Conservation (phyloP, 768 basidiomycete genomes). For the Rhodosporidiobolus odoratus region DNA sequence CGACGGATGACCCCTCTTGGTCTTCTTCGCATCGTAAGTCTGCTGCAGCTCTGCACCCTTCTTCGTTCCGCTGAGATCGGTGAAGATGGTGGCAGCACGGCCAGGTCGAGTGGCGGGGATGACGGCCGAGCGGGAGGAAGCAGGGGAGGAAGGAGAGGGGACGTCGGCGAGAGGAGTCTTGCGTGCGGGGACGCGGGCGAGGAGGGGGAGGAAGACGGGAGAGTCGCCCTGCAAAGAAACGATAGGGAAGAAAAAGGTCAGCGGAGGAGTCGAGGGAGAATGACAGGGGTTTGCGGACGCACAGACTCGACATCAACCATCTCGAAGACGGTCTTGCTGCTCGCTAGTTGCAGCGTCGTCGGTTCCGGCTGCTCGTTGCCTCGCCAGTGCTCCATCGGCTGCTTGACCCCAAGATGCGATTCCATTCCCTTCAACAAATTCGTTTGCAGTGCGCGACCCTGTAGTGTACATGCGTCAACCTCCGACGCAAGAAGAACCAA, state of each 20-base stretch:
- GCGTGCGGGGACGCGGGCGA: slow-evolving; percentile 12
- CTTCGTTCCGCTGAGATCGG: slow-evolving; percentile 21
- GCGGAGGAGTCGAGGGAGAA: slow-evolving; percentile 43
- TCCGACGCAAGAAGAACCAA: background rate
- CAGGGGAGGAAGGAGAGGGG: background rate
- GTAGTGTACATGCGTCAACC: background rate
- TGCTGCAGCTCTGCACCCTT: slow-evolving; percentile 5
- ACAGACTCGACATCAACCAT: slow-evolving; percentile 38
- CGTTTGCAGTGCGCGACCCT: slow-evolving; percentile 67
- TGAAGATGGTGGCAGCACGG: slow-evolving; percentile 27
- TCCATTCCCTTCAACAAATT: slow-evolving; percentile 82
- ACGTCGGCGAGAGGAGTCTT: slow-evolving; percentile 36
- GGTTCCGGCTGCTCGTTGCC: slow-evolving; percentile 31
- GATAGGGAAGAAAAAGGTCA: slow-evolving; percentile 44
- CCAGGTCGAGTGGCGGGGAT: slow-evolving; percentile 30
- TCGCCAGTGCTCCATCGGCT: slow-evolving; percentile 27
- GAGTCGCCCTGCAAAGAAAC: slow-evolving; percentile 23
- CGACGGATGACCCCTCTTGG: slow-evolving; percentile 13
- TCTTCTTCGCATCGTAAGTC: slow-evolving; percentile 18
- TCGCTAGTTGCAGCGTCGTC: background rate
- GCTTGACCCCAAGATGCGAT: slow-evolving; percentile 57
- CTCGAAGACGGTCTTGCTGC: slow-evolving; percentile 33
- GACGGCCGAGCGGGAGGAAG: background rate
- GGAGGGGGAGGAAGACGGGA: slow-evolving; percentile 40
- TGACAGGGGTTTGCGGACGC: slow-evolving; percentile 21